These are phyloP conservation scores for Russula lepida DNA, from an alignment of 768 basidiomycete species.

Conservation along the genomic window DNA sequence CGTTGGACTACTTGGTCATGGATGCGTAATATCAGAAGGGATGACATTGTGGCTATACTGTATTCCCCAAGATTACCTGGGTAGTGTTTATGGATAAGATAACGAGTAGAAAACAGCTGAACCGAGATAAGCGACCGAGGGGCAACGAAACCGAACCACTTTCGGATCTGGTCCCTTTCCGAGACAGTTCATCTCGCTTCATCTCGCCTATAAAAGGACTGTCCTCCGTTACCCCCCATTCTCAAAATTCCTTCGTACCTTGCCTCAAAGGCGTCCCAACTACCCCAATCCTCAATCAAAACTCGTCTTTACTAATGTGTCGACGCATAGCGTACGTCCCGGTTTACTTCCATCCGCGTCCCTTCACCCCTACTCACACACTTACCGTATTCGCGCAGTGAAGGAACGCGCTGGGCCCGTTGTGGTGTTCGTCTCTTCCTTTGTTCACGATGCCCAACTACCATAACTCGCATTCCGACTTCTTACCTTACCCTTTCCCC, in stretches of 20 bases:
- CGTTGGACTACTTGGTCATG: background rate
- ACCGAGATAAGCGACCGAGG: too few species aligned
- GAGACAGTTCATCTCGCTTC: background rate
- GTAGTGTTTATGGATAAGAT: too few species aligned
- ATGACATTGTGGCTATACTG: too few species aligned
- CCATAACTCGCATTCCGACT: slow-evolving; percentile 10
- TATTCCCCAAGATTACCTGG: too few species aligned
- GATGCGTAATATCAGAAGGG: background rate
- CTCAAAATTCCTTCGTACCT: background rate
- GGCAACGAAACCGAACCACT: slow-evolving; percentile 18
- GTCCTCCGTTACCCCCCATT: background rate
- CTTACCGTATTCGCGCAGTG: slow-evolving; percentile 32
- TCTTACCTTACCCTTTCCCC: background rate
- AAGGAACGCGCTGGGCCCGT: slow-evolving; percentile 67
- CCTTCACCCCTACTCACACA: slow-evolving; percentile 12
- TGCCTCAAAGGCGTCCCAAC: background rate
- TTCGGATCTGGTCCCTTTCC: slow-evolving; percentile 8
- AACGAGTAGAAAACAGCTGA: too few species aligned
- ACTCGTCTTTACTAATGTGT: slow-evolving; percentile 42
- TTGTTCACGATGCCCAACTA: background rate
- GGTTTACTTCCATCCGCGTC: background rate
- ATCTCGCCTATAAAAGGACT: slow-evolving; percentile 10
- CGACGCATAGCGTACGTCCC: slow-evolving; percentile 62
- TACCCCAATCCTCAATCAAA: background rate
- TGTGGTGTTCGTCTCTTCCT: slow-evolving; percentile 47